A percentile compares a stretch with the other conserved stretches of the same genome.
phyloP scores from a whole-genome alignment of 176 grass and related monocot genomes.

The Bolboschoenus planiculmis region DNA sequence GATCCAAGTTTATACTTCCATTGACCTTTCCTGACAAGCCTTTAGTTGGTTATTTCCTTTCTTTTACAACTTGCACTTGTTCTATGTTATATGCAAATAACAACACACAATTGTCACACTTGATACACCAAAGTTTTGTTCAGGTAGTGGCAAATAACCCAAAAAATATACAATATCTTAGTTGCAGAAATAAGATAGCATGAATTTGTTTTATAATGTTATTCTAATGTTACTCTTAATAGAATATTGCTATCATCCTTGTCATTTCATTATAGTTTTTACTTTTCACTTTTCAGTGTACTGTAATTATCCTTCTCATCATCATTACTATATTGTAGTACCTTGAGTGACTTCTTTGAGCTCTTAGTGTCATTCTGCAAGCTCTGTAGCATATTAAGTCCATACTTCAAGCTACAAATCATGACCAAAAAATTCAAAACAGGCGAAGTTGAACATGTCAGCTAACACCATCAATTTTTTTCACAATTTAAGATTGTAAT shows the following conservation, averaged over 20 bases:
- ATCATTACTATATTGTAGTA: conserved; percentile 11
- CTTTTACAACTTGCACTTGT: not conserved
- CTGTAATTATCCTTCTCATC: not conserved
- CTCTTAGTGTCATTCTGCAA: conserved; percentile 93
- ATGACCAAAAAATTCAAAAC: conserved; percentile 15
- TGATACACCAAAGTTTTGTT: not conserved
- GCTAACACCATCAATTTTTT: not conserved
- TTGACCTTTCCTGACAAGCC: not conserved
- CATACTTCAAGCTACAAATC: conserved; percentile 73
- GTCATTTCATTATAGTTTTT: not conserved
- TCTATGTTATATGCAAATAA: not conserved
- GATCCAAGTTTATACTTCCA: not conserved
- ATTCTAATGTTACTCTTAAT: not conserved
- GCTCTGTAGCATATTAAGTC: conserved; percentile 78
- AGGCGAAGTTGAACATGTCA: not conserved
- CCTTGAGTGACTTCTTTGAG: conserved; percentile 95
- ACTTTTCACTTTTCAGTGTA: not conserved
- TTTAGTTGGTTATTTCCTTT: not conserved
- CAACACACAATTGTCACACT: not conserved
- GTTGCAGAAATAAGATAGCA: not conserved
- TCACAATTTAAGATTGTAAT: conserved; percentile 7
- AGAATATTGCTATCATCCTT: not conserved
- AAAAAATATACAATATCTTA: not conserved
- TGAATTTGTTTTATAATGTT: conserved; percentile 1
- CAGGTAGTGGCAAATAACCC: not conserved